Evolutionary conservation across 2,329 filamentous ascomycete genomes (phyloP), one percentile per base, ranked within the genome.

Genomic region (Dothistroma pini): DNA sequence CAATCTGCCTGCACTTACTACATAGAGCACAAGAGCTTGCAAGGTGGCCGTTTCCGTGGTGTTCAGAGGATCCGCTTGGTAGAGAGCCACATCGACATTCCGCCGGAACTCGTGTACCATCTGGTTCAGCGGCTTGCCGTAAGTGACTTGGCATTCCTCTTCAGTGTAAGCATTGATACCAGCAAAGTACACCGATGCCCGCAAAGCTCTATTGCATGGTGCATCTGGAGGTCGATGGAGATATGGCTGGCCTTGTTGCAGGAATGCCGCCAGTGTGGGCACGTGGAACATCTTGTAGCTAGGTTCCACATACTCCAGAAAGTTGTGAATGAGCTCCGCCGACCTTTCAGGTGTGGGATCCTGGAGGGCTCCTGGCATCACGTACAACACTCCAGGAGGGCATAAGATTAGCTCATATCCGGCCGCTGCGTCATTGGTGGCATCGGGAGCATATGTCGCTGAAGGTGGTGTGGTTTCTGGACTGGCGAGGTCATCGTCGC

Each of bases 381-480:
- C 62, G 55, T 70, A 74, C n/a, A 72, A 61, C 1, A 63, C 57
- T 38, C 67, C 70, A 21, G 70, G 69, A 5, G 70, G 69, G 50
- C 69, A 71, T 38, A 73, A 66, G n/a, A 74, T 64, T 9, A 73
- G 62, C 56, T 73, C 71, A 52, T 68, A 71, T 29, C 68, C 58
- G 21, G 32, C 63, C 16, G 57, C 58, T 9, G 63, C 22, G 8
- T 14, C 38, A 25, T 53, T 59, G 9, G 61, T 19, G 4, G 21
- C 41, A 16, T 65, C 65, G 5, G 60, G 51, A 8, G 60, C 56
- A 54, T 58, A 54, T 25, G 58, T 25, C 10, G 52, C 52, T 14
- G 60, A 56, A 14, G 59, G 47, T n/a, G 67, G 53, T 2, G 64
- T 67, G 12, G 56, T 54, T 10, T 68, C 62, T 11, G 69, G 65